Conservation (phyloP, 106 monocot species). For the Phalaenopsis aphrodite region DNA sequence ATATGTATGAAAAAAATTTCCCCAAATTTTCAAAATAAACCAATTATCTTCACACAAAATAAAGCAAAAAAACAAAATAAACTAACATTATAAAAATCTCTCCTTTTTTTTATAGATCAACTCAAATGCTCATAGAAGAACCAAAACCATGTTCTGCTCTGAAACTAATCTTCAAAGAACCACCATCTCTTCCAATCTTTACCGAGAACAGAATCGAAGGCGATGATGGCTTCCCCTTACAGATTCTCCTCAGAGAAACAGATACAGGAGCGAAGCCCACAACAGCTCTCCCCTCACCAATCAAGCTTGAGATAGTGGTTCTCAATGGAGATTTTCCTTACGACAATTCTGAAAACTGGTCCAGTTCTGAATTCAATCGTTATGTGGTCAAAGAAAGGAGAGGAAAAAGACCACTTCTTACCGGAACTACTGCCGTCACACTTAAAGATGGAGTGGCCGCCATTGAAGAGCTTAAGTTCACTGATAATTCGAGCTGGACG, state of each 20-base stretch:
- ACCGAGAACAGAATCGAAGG: slow-evolving; percentile 33
- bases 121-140: slow-evolving; percentile 16
- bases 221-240: slow-evolving; percentile 19
- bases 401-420: slow-evolving; percentile 22
- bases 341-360: slow-evolving; percentile 1
- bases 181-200: slow-evolving; percentile 28
- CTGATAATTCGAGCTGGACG: slow-evolving; percentile 46
- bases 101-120: slow-evolving; percentile 4
- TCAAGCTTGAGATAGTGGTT: slow-evolving; percentile 22
- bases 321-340: slow-evolving; percentile 22
- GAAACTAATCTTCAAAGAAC: slow-evolving; percentile 23
- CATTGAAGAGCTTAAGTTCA: slow-evolving; percentile 30
- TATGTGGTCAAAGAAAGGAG: slow-evolving; percentile 9
- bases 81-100: background rate
- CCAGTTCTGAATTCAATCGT: slow-evolving; percentile 10
- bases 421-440: slow-evolving; percentile 11
- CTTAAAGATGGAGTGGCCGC: slow-evolving; percentile 18
- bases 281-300: background rate
- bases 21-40: background rate
- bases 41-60: background rate
- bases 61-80: background rate
- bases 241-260: slow-evolving; percentile 18
- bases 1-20: no score
- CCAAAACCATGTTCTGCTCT: background rate
- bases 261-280: background rate